Conservation (phyloP, 2,329 filamentous ascomycete genomes). For the Chrysoporthe cubensis region DNA sequence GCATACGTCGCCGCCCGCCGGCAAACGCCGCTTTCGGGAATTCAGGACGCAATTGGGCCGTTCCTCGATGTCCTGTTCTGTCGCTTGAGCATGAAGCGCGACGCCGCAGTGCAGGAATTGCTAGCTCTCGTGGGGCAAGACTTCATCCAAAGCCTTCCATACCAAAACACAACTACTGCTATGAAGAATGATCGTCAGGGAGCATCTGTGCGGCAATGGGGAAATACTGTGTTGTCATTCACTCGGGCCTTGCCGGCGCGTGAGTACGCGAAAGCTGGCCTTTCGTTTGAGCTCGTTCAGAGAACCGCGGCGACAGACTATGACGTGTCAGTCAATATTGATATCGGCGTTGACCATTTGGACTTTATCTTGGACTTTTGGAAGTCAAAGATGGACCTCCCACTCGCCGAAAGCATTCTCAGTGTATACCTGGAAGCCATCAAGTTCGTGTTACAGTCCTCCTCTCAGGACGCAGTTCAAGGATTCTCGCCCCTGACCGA, state of each 20-base stretch:
- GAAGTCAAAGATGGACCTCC: neutral
- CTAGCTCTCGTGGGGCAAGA: neutral
- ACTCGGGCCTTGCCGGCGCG: neutral
- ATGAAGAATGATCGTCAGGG: neutral
- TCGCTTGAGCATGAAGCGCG: neutral
- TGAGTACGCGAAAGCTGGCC: neutral
- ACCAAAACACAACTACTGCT: neutral
- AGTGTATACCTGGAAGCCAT: neutral
- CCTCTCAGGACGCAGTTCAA: neutral
- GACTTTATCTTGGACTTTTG: neutral
- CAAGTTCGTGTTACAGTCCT: neutral
- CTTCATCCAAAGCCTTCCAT: neutral
- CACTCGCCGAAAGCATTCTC: neutral
- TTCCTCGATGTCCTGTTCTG: neutral
- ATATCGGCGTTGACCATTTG: neutral
- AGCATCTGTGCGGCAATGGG: neutral
- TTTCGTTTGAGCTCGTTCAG: neutral
- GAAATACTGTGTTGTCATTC: neutral
- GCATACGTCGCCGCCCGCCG: conserved; percentile 30
- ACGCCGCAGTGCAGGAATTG: neutral
- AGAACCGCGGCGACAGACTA: neutral
- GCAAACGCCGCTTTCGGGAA: neutral
- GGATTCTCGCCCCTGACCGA: neutral
- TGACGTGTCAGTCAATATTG: neutral
- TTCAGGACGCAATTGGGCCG: neutral